These are phyloP conservation scores for Elsinoe necatrix DNA, from an alignment of 2,329 filamentous ascomycete genomes.

Conservation along the genomic window DNA sequence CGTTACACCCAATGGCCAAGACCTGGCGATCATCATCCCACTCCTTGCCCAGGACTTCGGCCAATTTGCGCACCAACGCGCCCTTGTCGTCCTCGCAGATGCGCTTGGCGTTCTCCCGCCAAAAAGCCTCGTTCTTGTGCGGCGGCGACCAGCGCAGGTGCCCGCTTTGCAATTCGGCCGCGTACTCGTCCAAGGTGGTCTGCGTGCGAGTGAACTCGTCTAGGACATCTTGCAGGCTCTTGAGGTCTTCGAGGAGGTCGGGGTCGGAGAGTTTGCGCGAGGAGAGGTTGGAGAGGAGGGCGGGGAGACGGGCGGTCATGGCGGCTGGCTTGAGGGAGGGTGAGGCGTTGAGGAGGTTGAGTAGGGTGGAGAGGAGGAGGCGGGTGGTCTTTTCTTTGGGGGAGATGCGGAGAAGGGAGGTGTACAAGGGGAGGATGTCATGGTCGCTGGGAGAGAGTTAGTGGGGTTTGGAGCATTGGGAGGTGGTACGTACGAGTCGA, in stretches of 20 bases:
- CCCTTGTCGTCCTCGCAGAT: constrained; percentile 80
- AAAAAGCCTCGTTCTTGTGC: constrained; percentile 78
- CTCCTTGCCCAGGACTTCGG: constrained; percentile 74
- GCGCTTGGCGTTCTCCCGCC: constrained; percentile 80
- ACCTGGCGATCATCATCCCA: constrained; percentile 81
- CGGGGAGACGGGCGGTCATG: constrained; percentile 71
- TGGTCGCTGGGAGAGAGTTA: constrained; percentile 58
- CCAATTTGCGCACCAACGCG: constrained; percentile 67
- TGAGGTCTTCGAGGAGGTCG: constrained; percentile 45
- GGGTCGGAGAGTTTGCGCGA: constrained; percentile 44
- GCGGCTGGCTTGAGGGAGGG: constrained; percentile 69
- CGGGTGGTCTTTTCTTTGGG: constrained; percentile 98
- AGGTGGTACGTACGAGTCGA: constrained; percentile 63
- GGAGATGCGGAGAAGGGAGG: constrained; percentile 82
- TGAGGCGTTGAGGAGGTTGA: constrained; percentile 74
- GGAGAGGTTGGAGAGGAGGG: constrained; percentile 50
- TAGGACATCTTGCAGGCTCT: constrained; percentile 51
- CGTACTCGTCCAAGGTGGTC: constrained; percentile 60
- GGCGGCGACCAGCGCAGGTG: constrained; percentile 90
- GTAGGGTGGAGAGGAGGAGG: constrained; percentile 77
- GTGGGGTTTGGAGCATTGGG: constrained; percentile 2
- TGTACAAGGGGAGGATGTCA: constrained; percentile 84
- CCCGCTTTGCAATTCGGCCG: constrained; percentile 74
- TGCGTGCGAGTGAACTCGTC: constrained; percentile 73
- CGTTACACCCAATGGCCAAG: constrained; percentile 85